Evolutionary conservation across 306 rosid genomes (phyloP), one percentile per base, ranked within the genome.

Genomic region (Quercus gilva): DNA sequence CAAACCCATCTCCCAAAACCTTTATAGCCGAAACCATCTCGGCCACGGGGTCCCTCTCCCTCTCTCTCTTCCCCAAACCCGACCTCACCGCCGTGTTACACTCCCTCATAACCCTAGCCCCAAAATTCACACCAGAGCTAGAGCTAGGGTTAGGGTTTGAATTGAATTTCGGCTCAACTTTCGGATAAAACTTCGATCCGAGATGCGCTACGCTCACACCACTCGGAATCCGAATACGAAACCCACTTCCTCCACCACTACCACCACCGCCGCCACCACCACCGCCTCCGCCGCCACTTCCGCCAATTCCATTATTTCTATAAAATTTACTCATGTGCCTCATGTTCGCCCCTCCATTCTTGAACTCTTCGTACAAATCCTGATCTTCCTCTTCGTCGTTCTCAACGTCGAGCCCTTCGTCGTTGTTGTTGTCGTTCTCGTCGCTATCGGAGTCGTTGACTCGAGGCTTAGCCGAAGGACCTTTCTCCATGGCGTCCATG

Each of bases 401-500:
- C 0, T 86, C 88, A 0, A 49, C 53, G 0, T 83, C 82, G 7
- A 19, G 53, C 11, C 45, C 45, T 7, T 41, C 45, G 1, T 79
- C 90, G 4, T 59, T 72, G 59, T 85, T 81, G 1, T 78, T 86
- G 12, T 81, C 87, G 8, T 88, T 85, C 0, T 81, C 89, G 5
- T 82, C 77, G 71, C 88, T 83, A 1, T 91, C 94, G 2, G 94
- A 85, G 8, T 70, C 81, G 76, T 86, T 84, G 45, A 82, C 92
- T 2, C 87, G 87, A 61, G 90, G 90, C 5, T 55, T 64, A 1
- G 85, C 55, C 3, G 87, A 74, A 6, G 97, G 95, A 3, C 97
- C 98, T 18, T 91, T 92, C 70, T 94, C 98, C 97, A 94, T 92
- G 55, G 88, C 84, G 78, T 94, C 98, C 97, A 94, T 92, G 10